Evolutionary conservation across 2,329 filamentous ascomycete species (phyloP).

Genomic region (Fusarium metavorans): DNA sequence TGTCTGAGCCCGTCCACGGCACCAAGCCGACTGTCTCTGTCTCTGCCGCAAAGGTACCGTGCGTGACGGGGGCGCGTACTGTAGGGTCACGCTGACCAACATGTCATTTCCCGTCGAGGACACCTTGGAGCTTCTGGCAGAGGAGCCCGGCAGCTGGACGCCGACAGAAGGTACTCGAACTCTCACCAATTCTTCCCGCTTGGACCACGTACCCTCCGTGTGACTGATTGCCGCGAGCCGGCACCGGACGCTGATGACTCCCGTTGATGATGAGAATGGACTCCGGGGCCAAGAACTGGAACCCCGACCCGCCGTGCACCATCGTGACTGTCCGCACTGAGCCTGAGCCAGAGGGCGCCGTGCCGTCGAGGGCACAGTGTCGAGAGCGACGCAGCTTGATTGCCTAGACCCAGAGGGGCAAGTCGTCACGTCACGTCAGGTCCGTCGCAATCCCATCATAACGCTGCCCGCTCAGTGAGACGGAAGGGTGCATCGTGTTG

Average conservation of each 20-base stretch:
- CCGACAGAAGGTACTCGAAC: constrained; percentile 42
- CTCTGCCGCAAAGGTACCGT: constrained; percentile 24
- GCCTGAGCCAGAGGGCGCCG: constrained; percentile 7
- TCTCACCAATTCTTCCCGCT: constrained; percentile 31
- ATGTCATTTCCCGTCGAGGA: constrained; percentile 43
- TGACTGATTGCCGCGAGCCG: constrained; percentile 29
- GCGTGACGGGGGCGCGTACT: constrained; percentile 14
- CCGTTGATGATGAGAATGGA: constrained; percentile 19
- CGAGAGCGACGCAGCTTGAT: neutral
- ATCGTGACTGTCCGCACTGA: constrained; percentile 21
- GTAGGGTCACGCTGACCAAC: constrained; percentile 44
- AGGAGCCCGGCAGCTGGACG: constrained; percentile 18
- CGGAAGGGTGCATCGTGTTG: constrained; percentile 13
- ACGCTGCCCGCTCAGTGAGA: constrained; percentile 19
- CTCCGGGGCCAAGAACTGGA: constrained; percentile 21
- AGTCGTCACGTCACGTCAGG: constrained; percentile 40
- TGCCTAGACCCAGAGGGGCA: constrained; percentile 29
- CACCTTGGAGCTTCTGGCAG: constrained; percentile 14
- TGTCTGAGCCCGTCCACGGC: constrained; percentile 23
- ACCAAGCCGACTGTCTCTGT: constrained; percentile 1
- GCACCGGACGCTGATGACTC: constrained; percentile 39
- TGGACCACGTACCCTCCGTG: constrained; percentile 35
- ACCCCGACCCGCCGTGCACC: constrained; percentile 29
- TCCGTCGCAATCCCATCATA: constrained; percentile 30
- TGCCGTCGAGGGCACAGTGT: constrained; percentile 31